Conservation (phyloP, 2,329 filamentous ascomycete genomes). For the Sclerotinia glacialis region DNA sequence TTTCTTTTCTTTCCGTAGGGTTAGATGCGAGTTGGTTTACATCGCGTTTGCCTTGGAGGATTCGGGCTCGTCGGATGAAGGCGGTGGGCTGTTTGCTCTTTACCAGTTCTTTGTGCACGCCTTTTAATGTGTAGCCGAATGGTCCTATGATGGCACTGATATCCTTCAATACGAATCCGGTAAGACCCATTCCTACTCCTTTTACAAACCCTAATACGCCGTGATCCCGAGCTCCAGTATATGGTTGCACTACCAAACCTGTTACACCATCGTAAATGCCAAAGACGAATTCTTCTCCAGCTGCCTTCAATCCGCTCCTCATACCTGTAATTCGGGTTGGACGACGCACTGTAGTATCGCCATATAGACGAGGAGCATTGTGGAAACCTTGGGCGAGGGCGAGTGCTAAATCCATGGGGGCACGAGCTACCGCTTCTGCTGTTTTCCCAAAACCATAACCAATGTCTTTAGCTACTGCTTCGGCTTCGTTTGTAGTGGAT, state of each 20-base stretch:
- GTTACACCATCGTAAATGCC: conserved; percentile 65
- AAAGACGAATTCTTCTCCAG: conserved; percentile 58
- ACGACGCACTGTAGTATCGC: conserved; percentile 63
- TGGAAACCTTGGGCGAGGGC: conserved; percentile 66
- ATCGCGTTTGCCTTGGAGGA: conserved; percentile 56
- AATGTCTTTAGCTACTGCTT: conserved; percentile 34
- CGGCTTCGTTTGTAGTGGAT: conserved; percentile 28
- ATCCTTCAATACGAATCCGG: conserved; percentile 40
- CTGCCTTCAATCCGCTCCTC: conserved; percentile 52
- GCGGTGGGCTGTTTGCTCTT: conserved; percentile 52
- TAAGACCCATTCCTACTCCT: conserved; percentile 19
- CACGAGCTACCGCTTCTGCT: conserved; percentile 38
- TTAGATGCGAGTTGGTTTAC: conserved; percentile 38
- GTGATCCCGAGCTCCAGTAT: conserved; percentile 47
- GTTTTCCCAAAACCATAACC: conserved; percentile 35
- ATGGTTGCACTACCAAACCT: conserved; percentile 59
- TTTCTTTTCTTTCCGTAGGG: conserved; percentile 37
- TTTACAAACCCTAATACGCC: conserved; percentile 15
- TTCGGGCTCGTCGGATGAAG: conserved; percentile 56
- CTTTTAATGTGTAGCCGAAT: conserved; percentile 61
- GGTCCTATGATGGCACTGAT: conserved; percentile 60
- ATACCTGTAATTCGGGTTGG: conserved; percentile 64
- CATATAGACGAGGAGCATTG: conserved; percentile 67
- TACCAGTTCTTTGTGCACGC: conserved; percentile 57
- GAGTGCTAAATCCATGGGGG: conserved; percentile 57